A percentile compares a stretch with the other conserved stretches of the same genome.
Conservation (phyloP, 2,329 filamentous ascomycete species). For the Penicillium rolfsii region DNA sequence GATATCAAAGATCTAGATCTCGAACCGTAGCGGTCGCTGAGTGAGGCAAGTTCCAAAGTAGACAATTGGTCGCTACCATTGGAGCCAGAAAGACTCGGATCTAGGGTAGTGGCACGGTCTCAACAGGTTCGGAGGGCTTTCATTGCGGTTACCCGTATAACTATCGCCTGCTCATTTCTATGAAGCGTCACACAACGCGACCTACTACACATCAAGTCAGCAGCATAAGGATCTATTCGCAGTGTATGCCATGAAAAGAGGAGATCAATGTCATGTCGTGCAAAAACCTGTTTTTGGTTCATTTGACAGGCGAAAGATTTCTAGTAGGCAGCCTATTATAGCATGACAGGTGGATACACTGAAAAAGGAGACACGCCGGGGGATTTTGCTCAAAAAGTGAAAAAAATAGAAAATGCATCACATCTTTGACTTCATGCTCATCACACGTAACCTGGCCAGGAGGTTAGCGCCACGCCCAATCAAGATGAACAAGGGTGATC, state of each 20-base stretch:
- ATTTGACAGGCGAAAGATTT: constrained; percentile 10
- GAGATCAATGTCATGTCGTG: constrained; percentile 7
- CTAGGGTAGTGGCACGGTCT: neutral
- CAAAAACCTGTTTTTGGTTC: constrained; percentile 14
- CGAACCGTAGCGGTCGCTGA: neutral
- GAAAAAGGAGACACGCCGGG: constrained; percentile 18
- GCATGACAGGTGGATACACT: constrained; percentile 15
- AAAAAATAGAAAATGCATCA: constrained; percentile 30
- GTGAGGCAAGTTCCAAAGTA: neutral
- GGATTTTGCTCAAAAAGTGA: constrained; percentile 15
- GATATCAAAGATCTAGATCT: neutral
- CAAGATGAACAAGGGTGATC: neutral
- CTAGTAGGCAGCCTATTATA: constrained; percentile 16
- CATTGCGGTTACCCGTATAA: neutral
- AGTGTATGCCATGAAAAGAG: neutral
- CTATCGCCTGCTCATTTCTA: too few relatives aligned
- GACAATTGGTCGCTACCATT: neutral
- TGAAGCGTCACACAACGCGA: neutral
- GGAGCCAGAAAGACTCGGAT: neutral
- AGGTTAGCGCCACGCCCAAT: constrained; percentile 15
- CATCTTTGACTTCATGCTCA: constrained; percentile 38
- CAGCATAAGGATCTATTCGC: neutral
- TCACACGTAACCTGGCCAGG: constrained; percentile 41
- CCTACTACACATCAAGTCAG: neutral
- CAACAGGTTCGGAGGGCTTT: too few relatives aligned